A percentile compares a stretch with the other conserved stretches of the same genome.
phyloP scores from a whole-genome alignment of 2,329 filamentous ascomycete genomes.

The Aspergillus sergii region DNA sequence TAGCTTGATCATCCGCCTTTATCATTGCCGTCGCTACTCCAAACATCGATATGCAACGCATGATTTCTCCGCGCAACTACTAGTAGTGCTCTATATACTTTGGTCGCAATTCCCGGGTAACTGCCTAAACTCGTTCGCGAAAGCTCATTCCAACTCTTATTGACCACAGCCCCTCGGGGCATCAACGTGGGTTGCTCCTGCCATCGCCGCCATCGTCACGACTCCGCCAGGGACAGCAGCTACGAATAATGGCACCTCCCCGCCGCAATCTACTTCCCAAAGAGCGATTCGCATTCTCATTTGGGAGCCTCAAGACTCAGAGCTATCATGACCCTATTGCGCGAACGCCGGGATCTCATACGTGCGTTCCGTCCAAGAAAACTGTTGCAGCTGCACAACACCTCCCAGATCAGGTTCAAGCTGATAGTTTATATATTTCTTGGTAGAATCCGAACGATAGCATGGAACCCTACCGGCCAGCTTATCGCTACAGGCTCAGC shows the following conservation, averaged over 20 bases:
- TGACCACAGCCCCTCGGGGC: constrained; percentile 26
- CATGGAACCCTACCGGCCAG: constrained; percentile 85
- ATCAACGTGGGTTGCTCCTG: constrained; percentile 19
- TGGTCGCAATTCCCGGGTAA: neutral
- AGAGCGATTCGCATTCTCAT: constrained; percentile 68
- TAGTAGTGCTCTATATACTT: neutral
- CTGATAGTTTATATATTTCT: constrained; percentile 10
- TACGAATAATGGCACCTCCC: constrained; percentile 40
- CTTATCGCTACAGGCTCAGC: constrained; percentile 86
- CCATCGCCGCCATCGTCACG: constrained; percentile 12
- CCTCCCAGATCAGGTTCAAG: constrained; percentile 7
- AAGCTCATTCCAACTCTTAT: constrained; percentile 3
- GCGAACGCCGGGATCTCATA: constrained; percentile 58
- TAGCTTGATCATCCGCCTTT: neutral
- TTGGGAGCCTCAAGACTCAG: constrained; percentile 69
- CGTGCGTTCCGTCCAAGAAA: constrained; percentile 47
- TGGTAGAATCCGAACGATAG: constrained; percentile 71
- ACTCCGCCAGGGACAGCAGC: constrained; percentile 17
- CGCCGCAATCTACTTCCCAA: constrained; percentile 56
- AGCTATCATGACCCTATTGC: constrained; percentile 67
- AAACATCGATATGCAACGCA: neutral
- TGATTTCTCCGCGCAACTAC: neutral
- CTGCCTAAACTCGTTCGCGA: neutral
- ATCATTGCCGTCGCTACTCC: constrained; percentile 4
- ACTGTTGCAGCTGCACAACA: neutral